Base-by-base conservation (phyloP, 768 basidiomycete genomes). In the Russula compacta region DNA sequence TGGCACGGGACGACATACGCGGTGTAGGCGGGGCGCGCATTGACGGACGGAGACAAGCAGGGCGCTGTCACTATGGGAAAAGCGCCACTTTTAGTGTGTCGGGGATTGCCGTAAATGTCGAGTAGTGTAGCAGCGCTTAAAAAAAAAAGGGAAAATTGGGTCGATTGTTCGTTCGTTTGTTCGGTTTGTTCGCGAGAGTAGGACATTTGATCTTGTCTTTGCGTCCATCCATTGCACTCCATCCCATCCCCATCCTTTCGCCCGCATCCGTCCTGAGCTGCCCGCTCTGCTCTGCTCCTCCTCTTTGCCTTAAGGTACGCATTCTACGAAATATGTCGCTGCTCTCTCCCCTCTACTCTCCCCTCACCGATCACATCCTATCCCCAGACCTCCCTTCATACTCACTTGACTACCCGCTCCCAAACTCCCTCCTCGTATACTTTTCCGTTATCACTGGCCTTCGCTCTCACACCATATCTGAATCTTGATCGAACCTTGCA, bases 1-100 rank as follows among this genome's bases (percentile, higher is more conserved):
- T 88, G 12, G 86, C 86, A 2, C 77, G 83, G 43, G 83, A 87
- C 63, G 87, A 86, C 68, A 73, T 87, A n/a, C n/a, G n/a, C n/a
- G n/a, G n/a, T n/a, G n/a, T n/a, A n/a, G n/a, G n/a, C n/a, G n/a
- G n/a, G n/a, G n/a, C n/a, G n/a, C n/a, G n/a, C n/a, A n/a, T n/a
- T n/a, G n/a, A n/a, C n/a, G n/a, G n/a, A 54, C 83, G 19, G 65
- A 56, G 6, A 19, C 19, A 2, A 42, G 38, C 46, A 53, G 33
- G 39, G 46, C 53, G 52, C 47, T 24, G 6, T 24, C 7, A 19
- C 36, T 15, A 12, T 29, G 53, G 44, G 64, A 53, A 49, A 44
- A 53, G 35, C 2, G 24, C 24, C 24, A 29, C 2, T 29, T 29
- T 29, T 29, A 3, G 44, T 5, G 19, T 6, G 24, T 11, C 57